Conservation (phyloP, 1,139 yeast species). For the Maudiozyma humilis region DNA sequence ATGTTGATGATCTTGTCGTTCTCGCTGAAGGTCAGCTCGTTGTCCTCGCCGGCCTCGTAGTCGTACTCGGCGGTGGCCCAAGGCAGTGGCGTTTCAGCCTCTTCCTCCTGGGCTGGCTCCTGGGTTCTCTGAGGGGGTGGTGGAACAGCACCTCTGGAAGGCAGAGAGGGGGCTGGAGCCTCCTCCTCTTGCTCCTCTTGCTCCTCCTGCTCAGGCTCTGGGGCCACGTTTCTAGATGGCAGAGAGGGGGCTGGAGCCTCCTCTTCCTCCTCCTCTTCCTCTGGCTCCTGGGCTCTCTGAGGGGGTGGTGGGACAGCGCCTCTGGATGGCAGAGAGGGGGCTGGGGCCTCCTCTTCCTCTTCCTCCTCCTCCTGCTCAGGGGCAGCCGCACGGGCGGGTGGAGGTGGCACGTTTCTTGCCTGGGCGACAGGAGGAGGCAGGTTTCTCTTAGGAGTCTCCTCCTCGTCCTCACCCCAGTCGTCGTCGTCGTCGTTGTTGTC, state of each 20-base stretch:
- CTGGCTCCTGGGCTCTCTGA: constrained; percentile 17
- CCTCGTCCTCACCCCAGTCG: constrained; percentile 29
- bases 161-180: constrained; percentile 25
- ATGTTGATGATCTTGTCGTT: constrained; percentile 76
- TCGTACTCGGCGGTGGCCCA: constrained; percentile 75
- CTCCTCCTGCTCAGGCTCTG: constrained; percentile 5
- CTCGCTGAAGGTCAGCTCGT: constrained; percentile 74
- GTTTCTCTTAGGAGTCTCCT: constrained; percentile 12
- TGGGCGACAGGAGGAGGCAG: constrained; percentile 24
- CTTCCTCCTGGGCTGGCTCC: constrained; percentile 23
- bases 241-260: constrained; percentile 25
- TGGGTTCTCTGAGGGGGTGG: constrained; percentile 29
- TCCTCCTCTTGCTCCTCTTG: constrained; percentile 26
- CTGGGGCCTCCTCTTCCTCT: constrained; percentile 27
- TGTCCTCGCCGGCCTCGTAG: constrained; percentile 84
- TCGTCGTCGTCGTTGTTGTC: constrained; percentile 30
- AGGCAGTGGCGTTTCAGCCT: constrained; percentile 32
- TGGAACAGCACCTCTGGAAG: constrained; percentile 15
- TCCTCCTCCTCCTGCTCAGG: constrained; percentile 14
- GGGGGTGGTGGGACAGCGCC: constrained; percentile 27
- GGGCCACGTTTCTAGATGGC: constrained; percentile 11
- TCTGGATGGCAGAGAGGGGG: constrained; percentile 19
- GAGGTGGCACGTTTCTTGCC: constrained; percentile 9
- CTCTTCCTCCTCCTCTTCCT: constrained; percentile 23
- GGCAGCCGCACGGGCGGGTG: not conserved